Evolutionary conservation across 306 rosid genomes (phyloP).

Genomic region (Ziziphus jujuba): DNA sequence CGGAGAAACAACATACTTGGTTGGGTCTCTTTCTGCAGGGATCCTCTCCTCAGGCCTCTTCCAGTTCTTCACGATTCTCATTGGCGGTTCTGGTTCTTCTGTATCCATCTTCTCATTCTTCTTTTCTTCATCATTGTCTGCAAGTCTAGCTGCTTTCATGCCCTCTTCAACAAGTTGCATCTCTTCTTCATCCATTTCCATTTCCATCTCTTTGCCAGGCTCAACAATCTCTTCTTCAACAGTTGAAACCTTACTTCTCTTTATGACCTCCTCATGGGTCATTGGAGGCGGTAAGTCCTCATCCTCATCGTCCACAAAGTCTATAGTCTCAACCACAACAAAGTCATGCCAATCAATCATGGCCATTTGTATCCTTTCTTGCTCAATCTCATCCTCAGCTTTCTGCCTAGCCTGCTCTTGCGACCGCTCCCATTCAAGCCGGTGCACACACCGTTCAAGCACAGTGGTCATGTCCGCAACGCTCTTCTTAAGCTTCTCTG

Average conservation of each 20-base stretch:
- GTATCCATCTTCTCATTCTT: constrained; percentile 54
- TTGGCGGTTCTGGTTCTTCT: constrained; percentile 81
- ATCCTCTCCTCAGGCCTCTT: constrained; percentile 94
- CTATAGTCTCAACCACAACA: constrained; percentile 92
- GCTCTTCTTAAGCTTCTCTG: constrained; percentile 77
- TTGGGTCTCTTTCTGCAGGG: constrained; percentile 79
- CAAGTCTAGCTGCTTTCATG: constrained; percentile 69
- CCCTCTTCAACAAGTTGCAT: constrained; percentile 96
- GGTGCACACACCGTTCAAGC: constrained; percentile 83
- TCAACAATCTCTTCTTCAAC: constrained; percentile 73
- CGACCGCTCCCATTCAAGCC: constrained; percentile 93
- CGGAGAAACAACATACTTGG: constrained; percentile 82
- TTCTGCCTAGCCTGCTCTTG: constrained; percentile 97
- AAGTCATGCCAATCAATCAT: constrained; percentile 99
- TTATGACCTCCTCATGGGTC: constrained; percentile 92
- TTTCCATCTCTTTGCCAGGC: constrained; percentile 88
- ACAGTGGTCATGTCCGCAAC: constrained; percentile 83
- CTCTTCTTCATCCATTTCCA: constrained; percentile 99
- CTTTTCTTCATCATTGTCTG: constrained; percentile 60
- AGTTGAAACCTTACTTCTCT: constrained; percentile 77
- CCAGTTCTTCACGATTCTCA: constrained; percentile 98
- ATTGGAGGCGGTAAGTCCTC: constrained; percentile 91
- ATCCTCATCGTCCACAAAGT: constrained; percentile 95
- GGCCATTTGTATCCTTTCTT: constrained; percentile 89
- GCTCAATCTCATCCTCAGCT: constrained; percentile 93